Conservation (phyloP, 169 alveolate genomes). For the Eimeria praecox region DNA sequence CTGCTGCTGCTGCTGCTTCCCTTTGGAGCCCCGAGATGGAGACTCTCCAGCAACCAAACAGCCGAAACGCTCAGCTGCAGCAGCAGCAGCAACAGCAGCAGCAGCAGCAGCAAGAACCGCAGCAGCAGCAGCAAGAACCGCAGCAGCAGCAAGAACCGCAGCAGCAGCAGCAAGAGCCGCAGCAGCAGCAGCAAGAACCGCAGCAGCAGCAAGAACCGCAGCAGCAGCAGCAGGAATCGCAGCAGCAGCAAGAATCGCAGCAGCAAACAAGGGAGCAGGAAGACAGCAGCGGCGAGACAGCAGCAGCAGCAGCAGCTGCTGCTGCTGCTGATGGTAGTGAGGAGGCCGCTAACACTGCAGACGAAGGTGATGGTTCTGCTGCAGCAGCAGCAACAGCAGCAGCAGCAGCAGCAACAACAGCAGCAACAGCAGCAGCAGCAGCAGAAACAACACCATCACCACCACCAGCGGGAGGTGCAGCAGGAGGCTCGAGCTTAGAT, state of each 20-base stretch:
- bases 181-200: not conserved
- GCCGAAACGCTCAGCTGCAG: not conserved
- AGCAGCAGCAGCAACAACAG: no score
- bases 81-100: not conserved
- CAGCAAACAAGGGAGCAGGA: not conserved
- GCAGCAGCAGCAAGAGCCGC: not conserved
- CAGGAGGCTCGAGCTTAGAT: not conserved
- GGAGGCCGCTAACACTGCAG: no score
- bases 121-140: not conserved
- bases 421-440: not conserved
- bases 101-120: not conserved
- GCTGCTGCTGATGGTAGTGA: no score
- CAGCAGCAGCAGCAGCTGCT: no score
- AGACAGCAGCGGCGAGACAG: not conserved
- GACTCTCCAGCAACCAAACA: not conserved
- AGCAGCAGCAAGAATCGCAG: not conserved
- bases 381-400: no score
- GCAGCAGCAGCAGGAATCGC: no score
- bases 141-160: not conserved
- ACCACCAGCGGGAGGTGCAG: not conserved
- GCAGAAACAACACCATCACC: not conserved
- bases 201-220: no score
- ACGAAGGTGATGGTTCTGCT: no score
- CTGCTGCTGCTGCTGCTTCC: constrained; percentile 16
- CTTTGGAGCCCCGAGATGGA: not conserved